Conservation (phyloP, 75 land plant genomes). For the Adiantum capillusveneris region DNA sequence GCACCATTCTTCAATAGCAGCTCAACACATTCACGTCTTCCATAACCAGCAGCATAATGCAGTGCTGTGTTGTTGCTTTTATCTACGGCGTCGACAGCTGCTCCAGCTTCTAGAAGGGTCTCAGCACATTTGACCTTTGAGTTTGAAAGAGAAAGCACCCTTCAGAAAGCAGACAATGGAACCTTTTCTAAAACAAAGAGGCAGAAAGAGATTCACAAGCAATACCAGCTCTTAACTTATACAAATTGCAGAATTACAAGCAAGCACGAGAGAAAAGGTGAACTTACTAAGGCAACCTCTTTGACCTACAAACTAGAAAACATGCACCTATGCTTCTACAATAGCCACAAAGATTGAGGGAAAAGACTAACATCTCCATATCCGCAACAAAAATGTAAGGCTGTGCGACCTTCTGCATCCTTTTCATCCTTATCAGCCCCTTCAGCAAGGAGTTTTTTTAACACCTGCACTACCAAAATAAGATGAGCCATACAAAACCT, state of each 20-base stretch:
- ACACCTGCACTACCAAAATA: slow-evolving; percentile 26
- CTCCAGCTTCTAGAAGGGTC: slow-evolving; percentile 73
- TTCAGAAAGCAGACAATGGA: no score
- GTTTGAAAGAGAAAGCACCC: no score
- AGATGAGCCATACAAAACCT: no score
- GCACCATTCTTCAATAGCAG: slow-evolving; percentile 85
- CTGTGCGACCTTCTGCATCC: slow-evolving; percentile 83
- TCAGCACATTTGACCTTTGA: slow-evolving; percentile 60
- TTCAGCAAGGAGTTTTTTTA: slow-evolving; percentile 57
- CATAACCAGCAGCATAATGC: slow-evolving; percentile 96
- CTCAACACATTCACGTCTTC: slow-evolving; percentile 75
- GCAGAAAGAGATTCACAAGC: no score
- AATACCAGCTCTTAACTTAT: no score
- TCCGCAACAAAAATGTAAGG: slow-evolving; percentile 85
- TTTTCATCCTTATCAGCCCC: slow-evolving; percentile 79
- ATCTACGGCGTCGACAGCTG: slow-evolving; percentile 80
- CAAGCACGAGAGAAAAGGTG: no score
- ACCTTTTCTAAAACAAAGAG: no score
- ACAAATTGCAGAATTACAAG: no score
- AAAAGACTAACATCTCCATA: slow-evolving; percentile 68
- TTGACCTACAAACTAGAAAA: no score
- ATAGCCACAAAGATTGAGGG: no score
- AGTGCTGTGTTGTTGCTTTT: slow-evolving; percentile 87
- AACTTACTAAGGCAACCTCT: no score
- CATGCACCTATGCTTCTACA: no score